phyloP scores from a whole-genome alignment of 345 rosid genomes.

The Mangifera indica region DNA sequence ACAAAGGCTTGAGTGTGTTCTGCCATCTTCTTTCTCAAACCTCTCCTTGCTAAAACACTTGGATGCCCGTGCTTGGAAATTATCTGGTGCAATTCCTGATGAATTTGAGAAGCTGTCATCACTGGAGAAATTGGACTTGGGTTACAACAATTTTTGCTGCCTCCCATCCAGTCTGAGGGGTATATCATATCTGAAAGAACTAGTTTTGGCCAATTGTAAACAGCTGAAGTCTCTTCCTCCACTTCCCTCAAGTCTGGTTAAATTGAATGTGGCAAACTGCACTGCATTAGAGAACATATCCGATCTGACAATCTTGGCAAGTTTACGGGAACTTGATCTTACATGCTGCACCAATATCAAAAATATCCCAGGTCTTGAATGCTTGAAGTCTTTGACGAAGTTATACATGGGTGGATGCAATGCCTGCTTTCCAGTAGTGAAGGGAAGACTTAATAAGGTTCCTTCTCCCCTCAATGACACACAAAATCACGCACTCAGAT shows the following conservation, averaged over 20 bases:
- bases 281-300: constrained; percentile 4
- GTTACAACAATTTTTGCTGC: constrained; percentile 16
- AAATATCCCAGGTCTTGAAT: constrained; percentile 17
- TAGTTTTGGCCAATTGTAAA: constrained; percentile 10
- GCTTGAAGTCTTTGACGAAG: constrained; percentile 18
- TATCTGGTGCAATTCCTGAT: constrained; percentile 17
- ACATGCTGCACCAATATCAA: constrained; percentile 9
- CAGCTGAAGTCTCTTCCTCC: constrained; percentile 9
- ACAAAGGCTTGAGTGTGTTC: constrained; percentile 3
- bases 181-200: not conserved
- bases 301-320: constrained; percentile 12
- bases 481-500: no score
- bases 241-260: constrained; percentile 5
- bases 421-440: constrained; percentile 13
- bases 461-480: not conserved
- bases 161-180: constrained; percentile 13
- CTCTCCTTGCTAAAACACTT: not conserved
- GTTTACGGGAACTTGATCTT: not conserved
- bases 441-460: constrained; percentile 18
- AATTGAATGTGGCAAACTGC: constrained; percentile 6
- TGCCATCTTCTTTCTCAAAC: constrained; percentile 8
- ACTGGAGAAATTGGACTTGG: constrained; percentile 10
- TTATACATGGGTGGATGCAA: constrained; percentile 20
- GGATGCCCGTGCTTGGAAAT: constrained; percentile 11
- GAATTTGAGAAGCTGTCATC: constrained; percentile 21